Percentiles rank a stretch among this genome's conserved stretches.
These are phyloP conservation scores for Naegleria gruberi DNA, from an alignment of 208 protist species.

Conservation along the genomic window DNA sequence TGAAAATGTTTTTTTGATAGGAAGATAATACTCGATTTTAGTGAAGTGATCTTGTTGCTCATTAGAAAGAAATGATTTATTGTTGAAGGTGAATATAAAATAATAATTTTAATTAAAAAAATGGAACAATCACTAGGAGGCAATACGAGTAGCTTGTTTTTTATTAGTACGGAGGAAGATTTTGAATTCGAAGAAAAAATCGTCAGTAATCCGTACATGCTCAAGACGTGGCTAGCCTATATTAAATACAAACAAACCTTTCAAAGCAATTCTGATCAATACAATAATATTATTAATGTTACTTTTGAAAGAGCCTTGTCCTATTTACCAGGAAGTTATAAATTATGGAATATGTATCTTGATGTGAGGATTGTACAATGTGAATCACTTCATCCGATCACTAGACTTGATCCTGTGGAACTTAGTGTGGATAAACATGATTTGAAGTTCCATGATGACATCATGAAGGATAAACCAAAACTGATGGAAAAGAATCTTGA, in stretches of 20 bases:
- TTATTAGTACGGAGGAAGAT: background rate
- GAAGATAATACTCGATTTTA: too few relatives aligned
- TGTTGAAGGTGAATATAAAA: too few relatives aligned
- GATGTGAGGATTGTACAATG: constrained; percentile 19
- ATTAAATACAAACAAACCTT: constrained; percentile 43
- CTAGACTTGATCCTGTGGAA: background rate
- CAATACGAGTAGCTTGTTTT: too few relatives aligned
- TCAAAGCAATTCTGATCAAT: background rate
- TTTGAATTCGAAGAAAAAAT: constrained; percentile 24
- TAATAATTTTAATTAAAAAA: too few relatives aligned
- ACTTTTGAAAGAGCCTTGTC: constrained; percentile 57
- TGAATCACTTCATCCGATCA: background rate
- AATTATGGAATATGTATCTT: constrained; percentile 57
- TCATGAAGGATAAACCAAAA: constrained; percentile 6
- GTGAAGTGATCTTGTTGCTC: too few relatives aligned
- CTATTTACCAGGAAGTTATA: constrained; percentile 52
- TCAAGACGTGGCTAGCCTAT: constrained; percentile 47
- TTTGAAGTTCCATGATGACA: background rate
- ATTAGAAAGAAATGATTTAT: too few relatives aligned
- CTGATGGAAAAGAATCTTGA: constrained; percentile 27
- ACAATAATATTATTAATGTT: constrained; percentile 27
- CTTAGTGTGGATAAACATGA: background rate
- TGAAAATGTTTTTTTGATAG: too few relatives aligned
- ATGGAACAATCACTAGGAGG: too few relatives aligned
- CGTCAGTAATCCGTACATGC: background rate